Base-by-base conservation (phyloP, 306 rosid genomes). In the Fragaria iinumae region DNA sequence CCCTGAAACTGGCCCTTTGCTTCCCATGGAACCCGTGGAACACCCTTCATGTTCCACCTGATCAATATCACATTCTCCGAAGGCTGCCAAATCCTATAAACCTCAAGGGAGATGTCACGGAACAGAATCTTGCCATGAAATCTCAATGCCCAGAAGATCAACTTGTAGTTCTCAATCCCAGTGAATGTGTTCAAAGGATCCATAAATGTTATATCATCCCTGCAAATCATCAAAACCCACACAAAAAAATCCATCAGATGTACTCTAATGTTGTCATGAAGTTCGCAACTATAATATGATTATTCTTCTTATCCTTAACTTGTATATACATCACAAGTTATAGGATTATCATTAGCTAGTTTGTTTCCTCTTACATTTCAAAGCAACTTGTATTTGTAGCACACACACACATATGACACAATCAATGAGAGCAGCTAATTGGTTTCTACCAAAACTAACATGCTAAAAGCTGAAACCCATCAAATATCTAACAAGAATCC, bases 1-100 rank as follows among this genome's bases (percentile, higher is more conserved):
- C 98, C 98, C 67, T 95, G 97, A 85, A 95, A 95, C 44, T 92
- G 88, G 36, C 98, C 98, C 74, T 85, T 83, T 13, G 96, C 79
- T 76, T 92, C 98, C 98, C 98, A 95, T 67, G 98, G 97, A 72
- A 95, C 97, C 21, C 98, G 48, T 17, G 98, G 98, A 65, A 87
- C 89, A 0, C 98, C 98, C 82, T 77, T 89, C 84, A 92, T 78
- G 83, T 90, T 95, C 98, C 98, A 95, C 77, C 97, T 87, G 13
- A 95, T 88, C 86, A 87, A 64, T 53, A 95, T 92, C 60, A 88
- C 91, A 78, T 92, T 95, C 90, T 92, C 95, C 17, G 97, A 89
- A 80, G 97, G 98, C 80, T 92, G 98, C 98, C 98, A 95, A 76
- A 92, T 89, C 86, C 93, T 77, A 72, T 78, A 87, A 2, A 92